Evolutionary conservation across 345 rosid species (phyloP).

Genomic region (Bruguiera sexangula): DNA sequence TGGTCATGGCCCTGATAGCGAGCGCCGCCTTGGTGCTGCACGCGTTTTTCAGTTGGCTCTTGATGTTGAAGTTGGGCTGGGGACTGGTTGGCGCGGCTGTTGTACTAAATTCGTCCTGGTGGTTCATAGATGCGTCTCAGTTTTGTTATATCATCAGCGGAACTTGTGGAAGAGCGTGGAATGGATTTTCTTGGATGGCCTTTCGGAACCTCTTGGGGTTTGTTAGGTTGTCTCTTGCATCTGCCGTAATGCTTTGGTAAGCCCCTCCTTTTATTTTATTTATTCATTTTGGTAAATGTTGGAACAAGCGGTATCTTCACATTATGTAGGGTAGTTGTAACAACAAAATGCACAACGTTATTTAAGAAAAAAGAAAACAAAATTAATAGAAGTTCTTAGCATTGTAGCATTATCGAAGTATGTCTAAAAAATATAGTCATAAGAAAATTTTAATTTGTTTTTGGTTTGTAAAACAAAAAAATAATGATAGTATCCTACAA

Average conservation of each 20-base stretch:
- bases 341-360: too few species aligned
- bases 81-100: slow-evolving; percentile 74
- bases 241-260: slow-evolving; percentile 97
- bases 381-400: too few species aligned
- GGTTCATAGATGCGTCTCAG: slow-evolving; percentile 51
- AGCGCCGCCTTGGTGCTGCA: slow-evolving; percentile 54
- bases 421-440: too few species aligned
- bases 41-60: slow-evolving; percentile 61
- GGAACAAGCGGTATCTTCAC: too few species aligned
- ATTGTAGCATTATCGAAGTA: too few species aligned
- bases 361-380: too few species aligned
- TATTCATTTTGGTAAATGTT: too few species aligned
- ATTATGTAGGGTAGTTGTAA: too few species aligned
- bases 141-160: slow-evolving; percentile 62
- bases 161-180: slow-evolving; percentile 77
- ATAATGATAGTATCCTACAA: too few species aligned
- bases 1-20: slow-evolving; percentile 75
- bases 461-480: too few species aligned
- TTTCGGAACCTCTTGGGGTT: slow-evolving; percentile 70
- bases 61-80: slow-evolving; percentile 55
- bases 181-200: slow-evolving; percentile 73
- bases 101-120: slow-evolving; percentile 70
- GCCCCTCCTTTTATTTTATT: not conserved
- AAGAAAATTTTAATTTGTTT: too few species aligned
- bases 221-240: slow-evolving; percentile 68